These are phyloP conservation scores for Chenopodium formosanum DNA, from an alignment of 148 eudicot species.

Conservation along the genomic window DNA sequence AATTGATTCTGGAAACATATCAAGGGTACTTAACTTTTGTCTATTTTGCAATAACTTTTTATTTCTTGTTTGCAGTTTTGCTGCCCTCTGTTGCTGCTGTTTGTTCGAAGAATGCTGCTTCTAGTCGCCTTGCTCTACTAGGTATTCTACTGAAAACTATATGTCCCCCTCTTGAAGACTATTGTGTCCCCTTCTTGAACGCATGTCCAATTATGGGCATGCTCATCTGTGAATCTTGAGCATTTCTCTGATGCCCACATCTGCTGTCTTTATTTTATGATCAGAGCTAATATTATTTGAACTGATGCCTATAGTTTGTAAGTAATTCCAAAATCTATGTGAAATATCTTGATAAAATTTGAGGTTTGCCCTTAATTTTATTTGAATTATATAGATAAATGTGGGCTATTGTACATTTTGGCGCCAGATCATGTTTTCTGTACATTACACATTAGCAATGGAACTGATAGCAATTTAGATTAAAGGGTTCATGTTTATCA, in stretches of 20 bases:
- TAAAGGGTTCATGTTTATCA: no score
- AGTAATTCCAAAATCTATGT: conserved; percentile 6
- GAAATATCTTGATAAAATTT: neutral
- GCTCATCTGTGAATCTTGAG: neutral
- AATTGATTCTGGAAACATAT: neutral
- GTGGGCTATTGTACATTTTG: neutral
- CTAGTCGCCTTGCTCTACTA: conserved; percentile 15
- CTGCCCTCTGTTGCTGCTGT: conserved; percentile 70
- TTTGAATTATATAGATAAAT: neutral
- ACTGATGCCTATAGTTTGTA: conserved; percentile 6
- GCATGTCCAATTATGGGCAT: neutral
- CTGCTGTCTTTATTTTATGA: conserved; percentile 8
- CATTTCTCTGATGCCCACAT: neutral
- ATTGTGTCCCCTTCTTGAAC: neutral
- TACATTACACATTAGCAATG: neutral
- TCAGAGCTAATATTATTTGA: conserved; percentile 6
- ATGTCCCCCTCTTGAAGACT: neutral
- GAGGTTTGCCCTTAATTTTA: neutral
- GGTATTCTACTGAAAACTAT: neutral
- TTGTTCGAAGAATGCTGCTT: conserved; percentile 60
- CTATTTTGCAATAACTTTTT: no score
- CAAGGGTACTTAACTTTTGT: neutral
- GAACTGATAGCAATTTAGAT: no score
- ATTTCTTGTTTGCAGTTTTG: conserved; percentile 37
- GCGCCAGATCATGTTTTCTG: neutral